These are phyloP conservation scores for Tylopilus sp. DNA, from an alignment of 768 basidiomycete species.

Conservation along the genomic window DNA sequence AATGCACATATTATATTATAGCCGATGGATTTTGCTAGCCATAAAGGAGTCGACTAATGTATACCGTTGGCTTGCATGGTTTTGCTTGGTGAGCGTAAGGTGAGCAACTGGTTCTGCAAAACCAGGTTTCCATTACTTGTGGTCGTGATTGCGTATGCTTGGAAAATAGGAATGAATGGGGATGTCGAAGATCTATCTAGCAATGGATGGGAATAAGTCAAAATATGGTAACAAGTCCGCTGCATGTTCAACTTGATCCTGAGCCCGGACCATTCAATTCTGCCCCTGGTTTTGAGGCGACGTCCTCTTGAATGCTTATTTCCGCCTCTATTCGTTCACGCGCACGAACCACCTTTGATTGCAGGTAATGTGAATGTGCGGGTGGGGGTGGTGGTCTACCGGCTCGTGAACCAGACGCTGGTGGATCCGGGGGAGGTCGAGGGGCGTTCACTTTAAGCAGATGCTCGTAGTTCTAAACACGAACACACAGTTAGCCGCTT, in stretches of 20 bases:
- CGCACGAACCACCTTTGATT: constrained; percentile 95
- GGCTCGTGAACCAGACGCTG: constrained; percentile 34
- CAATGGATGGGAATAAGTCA: constrained; percentile 14
- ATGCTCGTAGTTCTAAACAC: constrained; percentile 85
- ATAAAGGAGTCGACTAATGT: background rate
- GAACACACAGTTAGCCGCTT: background rate
- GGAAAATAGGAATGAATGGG: constrained; percentile 27
- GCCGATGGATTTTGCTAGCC: too few species aligned
- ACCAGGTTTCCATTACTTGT: constrained; percentile 11
- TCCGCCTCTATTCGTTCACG: constrained; percentile 95
- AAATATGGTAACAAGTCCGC: constrained; percentile 4
- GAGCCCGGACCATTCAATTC: constrained; percentile 16
- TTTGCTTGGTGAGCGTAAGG: background rate
- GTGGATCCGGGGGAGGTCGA: constrained; percentile 49
- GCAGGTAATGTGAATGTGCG: constrained; percentile 84
- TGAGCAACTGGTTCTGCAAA: background rate
- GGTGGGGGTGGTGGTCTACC: constrained; percentile 43
- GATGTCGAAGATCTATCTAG: constrained; percentile 23
- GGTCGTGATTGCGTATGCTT: constrained; percentile 14
- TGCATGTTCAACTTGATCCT: constrained; percentile 21
- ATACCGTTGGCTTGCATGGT: background rate
- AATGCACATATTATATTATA: background rate
- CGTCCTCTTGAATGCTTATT: constrained; percentile 32
- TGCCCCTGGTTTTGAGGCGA: constrained; percentile 16
- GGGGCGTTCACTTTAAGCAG: constrained; percentile 89